Percentiles rank a stretch among this genome's conserved stretches.
Conservation (phyloP, 2,329 filamentous ascomycete species). For the Cryphonectria radicalis region DNA sequence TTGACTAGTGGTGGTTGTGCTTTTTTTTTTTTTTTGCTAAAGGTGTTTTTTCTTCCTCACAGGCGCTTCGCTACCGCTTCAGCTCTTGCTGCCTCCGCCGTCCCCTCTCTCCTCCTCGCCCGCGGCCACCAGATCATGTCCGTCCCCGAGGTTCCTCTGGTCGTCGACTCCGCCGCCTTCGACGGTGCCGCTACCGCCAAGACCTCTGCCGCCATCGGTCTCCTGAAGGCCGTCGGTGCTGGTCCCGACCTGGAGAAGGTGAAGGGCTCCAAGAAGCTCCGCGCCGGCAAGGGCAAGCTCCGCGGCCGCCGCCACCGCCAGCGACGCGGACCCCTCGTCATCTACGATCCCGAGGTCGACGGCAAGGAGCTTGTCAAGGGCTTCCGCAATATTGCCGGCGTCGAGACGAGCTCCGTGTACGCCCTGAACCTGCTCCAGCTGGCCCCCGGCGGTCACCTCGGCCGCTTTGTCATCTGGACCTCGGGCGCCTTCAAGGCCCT, state of each 20-base stretch:
- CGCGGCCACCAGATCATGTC: conserved; percentile 93
- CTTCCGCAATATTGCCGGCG: conserved; percentile 99
- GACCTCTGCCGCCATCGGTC: conserved; percentile 83
- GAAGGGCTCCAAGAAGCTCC: conserved; percentile 93
- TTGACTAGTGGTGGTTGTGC: background rate
- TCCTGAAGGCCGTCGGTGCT: conserved; percentile 91
- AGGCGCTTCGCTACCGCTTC: conserved; percentile 98
- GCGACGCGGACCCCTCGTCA: conserved; percentile 95
- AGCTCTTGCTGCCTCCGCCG: conserved; percentile 93
- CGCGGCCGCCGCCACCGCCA: conserved; percentile 95
- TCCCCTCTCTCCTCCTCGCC: conserved; percentile 91
- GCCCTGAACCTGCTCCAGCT: conserved; percentile 98
- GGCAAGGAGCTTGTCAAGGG: conserved; percentile 91
- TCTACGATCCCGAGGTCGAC: conserved; percentile 95
- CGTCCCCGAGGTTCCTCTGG: conserved; percentile 95
- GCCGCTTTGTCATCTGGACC: conserved; percentile 99
- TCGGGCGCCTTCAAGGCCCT: conserved; percentile 96
- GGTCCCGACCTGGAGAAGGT: conserved; percentile 93
- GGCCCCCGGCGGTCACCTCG: conserved; percentile 96
- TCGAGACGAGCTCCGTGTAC: conserved; percentile 94
- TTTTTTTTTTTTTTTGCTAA: conserved; percentile 22
- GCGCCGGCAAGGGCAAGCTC: conserved; percentile 98
- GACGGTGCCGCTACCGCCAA: conserved; percentile 78
- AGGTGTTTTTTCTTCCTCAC: conserved; percentile 15
- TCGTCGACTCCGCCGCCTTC: conserved; percentile 90